Evolutionary conservation across 2,329 filamentous ascomycete genomes (phyloP).

Genomic region (Hymenotorrendiella dingleyae): DNA sequence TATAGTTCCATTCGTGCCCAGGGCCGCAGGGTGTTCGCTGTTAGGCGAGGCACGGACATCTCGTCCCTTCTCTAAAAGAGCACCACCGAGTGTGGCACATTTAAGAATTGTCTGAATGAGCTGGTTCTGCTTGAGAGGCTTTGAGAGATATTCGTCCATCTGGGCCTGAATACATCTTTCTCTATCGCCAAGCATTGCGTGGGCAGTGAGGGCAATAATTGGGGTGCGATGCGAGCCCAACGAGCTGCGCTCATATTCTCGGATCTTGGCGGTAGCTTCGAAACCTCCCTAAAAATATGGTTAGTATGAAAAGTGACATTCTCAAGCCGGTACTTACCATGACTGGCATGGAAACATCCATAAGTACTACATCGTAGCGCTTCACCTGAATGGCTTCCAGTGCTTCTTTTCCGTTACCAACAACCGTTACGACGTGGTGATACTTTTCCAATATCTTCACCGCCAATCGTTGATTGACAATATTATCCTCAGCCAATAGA

Average conservation of each 20-base stretch:
- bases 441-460: constrained; percentile 98
- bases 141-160: constrained; percentile 98
- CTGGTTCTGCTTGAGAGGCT: constrained; percentile 93
- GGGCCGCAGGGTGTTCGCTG: constrained; percentile 22
- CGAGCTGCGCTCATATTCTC: constrained; percentile 86
- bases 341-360: constrained; percentile 99
- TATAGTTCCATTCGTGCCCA: constrained; percentile 14
- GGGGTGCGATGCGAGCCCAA: constrained; percentile 77
- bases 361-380: constrained; percentile 92
- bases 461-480: constrained; percentile 91
- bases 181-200: constrained; percentile 96
- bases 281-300: constrained; percentile 70
- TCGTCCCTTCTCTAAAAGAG: constrained; percentile 70
- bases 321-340: constrained; percentile 58
- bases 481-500: constrained; percentile 91
- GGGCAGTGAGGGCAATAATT: constrained; percentile 93
- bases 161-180: constrained; percentile 98
- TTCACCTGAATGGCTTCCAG: constrained; percentile 87
- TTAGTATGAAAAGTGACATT: constrained; percentile 30
- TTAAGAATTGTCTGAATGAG: constrained; percentile 97
- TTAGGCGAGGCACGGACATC: constrained; percentile 41
- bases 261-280: constrained; percentile 92
- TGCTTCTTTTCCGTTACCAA: constrained; percentile 90
- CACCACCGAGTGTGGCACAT: constrained; percentile 85
- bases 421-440: constrained; percentile 85